These are phyloP conservation scores for Saccharum spontaneum DNA, from an alignment of 176 grass and related monocot species.

Conservation along the genomic window DNA sequence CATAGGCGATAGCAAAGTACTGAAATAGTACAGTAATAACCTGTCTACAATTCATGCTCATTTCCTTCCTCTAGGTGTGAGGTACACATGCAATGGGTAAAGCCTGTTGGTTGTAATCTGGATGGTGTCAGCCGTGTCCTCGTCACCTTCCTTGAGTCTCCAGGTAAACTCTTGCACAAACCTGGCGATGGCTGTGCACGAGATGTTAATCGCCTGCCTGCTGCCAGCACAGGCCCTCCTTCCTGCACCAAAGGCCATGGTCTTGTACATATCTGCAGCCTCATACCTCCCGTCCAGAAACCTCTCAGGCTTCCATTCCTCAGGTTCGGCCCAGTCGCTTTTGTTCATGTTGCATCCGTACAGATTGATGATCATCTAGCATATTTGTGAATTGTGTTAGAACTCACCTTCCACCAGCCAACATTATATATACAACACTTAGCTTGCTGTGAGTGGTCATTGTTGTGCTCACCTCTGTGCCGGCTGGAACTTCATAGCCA, in stretches of 20 bases:
- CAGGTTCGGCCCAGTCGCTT: conserved; percentile 55
- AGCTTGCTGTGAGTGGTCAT: not conserved
- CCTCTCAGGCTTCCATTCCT: conserved; percentile 84
- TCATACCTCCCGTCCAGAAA: conserved; percentile 56
- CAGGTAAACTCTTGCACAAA: conserved; percentile 78
- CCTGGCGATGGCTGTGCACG: conserved; percentile 54
- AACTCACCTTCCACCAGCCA: not conserved
- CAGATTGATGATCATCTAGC: conserved; percentile 74
- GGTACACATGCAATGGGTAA: conserved; percentile 49
- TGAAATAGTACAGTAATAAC: not conserved
- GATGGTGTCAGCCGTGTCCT: conserved; percentile 64
- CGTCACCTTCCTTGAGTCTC: conserved; percentile 75
- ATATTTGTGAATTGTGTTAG: not conserved
- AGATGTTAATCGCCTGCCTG: conserved; percentile 58
- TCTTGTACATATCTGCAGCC: conserved; percentile 56
- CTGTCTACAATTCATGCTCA: not conserved
- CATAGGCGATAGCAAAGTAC: too few species aligned
- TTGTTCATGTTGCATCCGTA: conserved; percentile 92
- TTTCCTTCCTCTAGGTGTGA: conserved; percentile 48
- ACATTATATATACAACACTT: not conserved
- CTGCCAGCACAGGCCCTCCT: conserved; percentile 66
- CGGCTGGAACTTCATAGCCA: conserved; percentile 62
- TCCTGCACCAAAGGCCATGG: conserved; percentile 83
- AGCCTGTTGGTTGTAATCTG: conserved; percentile 70
- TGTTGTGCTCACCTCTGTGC: conserved; percentile 50